Base-by-base conservation (phyloP, 1,284 basidiomycete species). In the Ustilago hordei region DNA sequence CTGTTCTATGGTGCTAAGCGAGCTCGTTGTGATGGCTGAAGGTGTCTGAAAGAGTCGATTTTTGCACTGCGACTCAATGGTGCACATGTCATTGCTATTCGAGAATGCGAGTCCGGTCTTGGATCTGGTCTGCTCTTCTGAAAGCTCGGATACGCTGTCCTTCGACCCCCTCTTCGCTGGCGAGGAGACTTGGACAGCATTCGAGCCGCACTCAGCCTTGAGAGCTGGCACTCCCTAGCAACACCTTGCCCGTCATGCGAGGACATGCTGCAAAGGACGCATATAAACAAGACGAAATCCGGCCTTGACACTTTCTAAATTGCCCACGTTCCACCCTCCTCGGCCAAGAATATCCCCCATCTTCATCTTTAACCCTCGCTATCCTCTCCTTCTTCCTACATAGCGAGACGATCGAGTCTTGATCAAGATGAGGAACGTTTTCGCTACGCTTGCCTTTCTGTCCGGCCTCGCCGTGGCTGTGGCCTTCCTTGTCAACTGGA, bases 401-500 rank as follows among this genome's bases (percentile, higher is more conserved):
- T 6, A 8, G 19, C 28, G 7, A 43, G 6, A 12, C 13, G 23
- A 56, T 11, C 28, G 31, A 47, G 23, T 13, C 54, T 19, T 28
- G 36, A 19, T n/a, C 57, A 58, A 28, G 38, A 74, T 75, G 72
- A 54, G 64, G 39, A 60, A 17, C 56, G 34, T 68, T 9, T 52
- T 68, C 23, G 47, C 58, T 7, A 55, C 72, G 13, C 55, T 64
- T 8, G 62, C 63, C 28, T 64, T 75, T 57, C 54, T 75, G 23
- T 66, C 64, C 35, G 64, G 59, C 53, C 60, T 75, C 13, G 66
- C 58, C 31, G 60, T 69, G 13, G 60, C 73, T 9, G 34, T 69
- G 67, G 55, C 63, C 4, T 63, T 69, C 45, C 50, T 75, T 11
- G 41, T 65, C 66, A 75, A 60, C 53, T 75, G 72, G 72, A 66